Base-by-base conservation (phyloP, 495 filamentous ascomycete species). In the Neurospora hispaniola region DNA sequence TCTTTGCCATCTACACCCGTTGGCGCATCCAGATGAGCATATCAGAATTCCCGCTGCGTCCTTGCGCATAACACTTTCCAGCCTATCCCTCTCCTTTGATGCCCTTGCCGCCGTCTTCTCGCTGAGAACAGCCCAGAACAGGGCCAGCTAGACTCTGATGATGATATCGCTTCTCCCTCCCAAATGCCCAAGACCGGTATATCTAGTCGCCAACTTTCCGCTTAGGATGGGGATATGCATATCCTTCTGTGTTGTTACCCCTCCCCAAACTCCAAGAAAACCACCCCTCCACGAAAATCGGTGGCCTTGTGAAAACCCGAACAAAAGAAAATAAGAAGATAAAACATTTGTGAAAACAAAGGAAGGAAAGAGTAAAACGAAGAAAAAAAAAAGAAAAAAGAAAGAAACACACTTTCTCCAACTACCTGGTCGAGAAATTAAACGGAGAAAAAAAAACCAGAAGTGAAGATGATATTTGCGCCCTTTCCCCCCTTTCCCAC, bases 381-480 rank as follows among this genome's bases (percentile, higher is more conserved):
- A 31, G 7, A 8, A 40, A 1, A 40, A 9, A 40, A 8, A 40
- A 40, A 1, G 0, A 40, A 40, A 40, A 40, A 40, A 40, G 8
- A 40, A 40, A 40, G 9, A 10, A 54, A 71, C 9, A 35, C 44
- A 71, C 44, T 35, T 71, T 68, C 70, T 66, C 54, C 54, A 66
- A 66, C 54, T 66, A 35, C 54, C 54, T 35, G 54, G 54, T 31
- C 54, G 54, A 66, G 54, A 66, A 66, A 66, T 18, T 31, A 71
- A 35, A 48, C n/a, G 38, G 5, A 48, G 38, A 71, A 71, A 48
- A 14, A 71, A 48, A 62, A 38, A 38, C 35, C 27, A 68, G 10
- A 27, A 59, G 72, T 73, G 54, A 74, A 73, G 71, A 46, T 73
- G 71, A 76, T 78, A 74, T 77, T 74, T 80, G 72, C 75, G 77